Conservation (phyloP, 495 filamentous ascomycete species). For the Coniosporium apollinis region DNA sequence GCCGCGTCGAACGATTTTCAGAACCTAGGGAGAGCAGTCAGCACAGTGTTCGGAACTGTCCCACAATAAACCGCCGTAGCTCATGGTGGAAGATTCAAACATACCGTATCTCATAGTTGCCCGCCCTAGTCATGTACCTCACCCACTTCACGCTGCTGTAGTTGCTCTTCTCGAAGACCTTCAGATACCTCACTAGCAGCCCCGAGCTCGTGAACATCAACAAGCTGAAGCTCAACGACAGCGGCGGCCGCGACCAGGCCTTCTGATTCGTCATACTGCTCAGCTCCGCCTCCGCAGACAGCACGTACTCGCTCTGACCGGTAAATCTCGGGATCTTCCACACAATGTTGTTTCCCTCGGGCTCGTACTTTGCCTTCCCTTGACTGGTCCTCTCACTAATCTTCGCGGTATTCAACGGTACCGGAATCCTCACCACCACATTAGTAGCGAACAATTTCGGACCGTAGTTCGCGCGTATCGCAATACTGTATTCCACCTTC, state of each 20-base stretch:
- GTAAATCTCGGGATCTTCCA: slow-evolving; percentile 99
- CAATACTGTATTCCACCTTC: slow-evolving; percentile 97
- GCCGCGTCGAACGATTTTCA: no score
- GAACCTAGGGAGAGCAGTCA: no score
- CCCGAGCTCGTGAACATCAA: slow-evolving; percentile 97
- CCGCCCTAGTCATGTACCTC: slow-evolving; percentile 93
- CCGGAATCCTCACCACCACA: slow-evolving; percentile 89
- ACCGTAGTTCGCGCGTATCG: slow-evolving; percentile 91
- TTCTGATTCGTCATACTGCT: slow-evolving; percentile 98
- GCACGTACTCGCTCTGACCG: slow-evolving; percentile 84
- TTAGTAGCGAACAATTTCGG: slow-evolving; percentile 95
- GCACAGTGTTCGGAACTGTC: no score
- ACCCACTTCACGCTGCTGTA: slow-evolving; percentile 99
- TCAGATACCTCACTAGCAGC: slow-evolving; percentile 83
- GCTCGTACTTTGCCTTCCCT: slow-evolving; percentile 97
- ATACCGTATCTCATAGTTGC: slow-evolving; percentile 62
- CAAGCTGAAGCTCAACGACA: slow-evolving; percentile 80
- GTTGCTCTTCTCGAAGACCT: slow-evolving; percentile 99
- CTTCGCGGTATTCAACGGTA: slow-evolving; percentile 86
- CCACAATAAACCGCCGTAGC: no score
- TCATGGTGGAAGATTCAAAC: slow-evolving; percentile 4
- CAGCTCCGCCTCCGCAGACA: slow-evolving; percentile 83
- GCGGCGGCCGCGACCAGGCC: slow-evolving; percentile 84
- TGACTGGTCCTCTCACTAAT: slow-evolving; percentile 89
- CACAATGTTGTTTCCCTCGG: slow-evolving; percentile 91